A percentile compares a stretch with the other conserved stretches of the same genome.
Evolutionary conservation across 495 filamentous ascomycete genomes (phyloP).

Genomic region (Aspergillus campestris): DNA sequence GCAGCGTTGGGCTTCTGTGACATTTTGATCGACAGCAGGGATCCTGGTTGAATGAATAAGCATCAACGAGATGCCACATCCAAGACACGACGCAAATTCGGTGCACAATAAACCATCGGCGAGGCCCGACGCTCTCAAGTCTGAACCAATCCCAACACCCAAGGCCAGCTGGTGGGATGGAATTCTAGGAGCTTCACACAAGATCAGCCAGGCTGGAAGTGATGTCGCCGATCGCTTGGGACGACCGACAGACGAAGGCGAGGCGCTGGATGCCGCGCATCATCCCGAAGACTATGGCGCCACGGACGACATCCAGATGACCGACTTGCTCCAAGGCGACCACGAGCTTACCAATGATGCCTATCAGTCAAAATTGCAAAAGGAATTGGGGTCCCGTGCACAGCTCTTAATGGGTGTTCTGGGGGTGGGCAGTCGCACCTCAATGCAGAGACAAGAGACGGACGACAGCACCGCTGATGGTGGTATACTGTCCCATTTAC

Average conservation of each 20-base stretch:
- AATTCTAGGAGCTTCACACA: too few relatives aligned
- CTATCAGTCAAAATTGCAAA: slow-evolving; percentile 4
- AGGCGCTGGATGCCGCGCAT: slow-evolving; percentile 16
- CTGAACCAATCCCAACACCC: too few relatives aligned
- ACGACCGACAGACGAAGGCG: slow-evolving; percentile 8
- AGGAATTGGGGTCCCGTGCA: slow-evolving; percentile 16
- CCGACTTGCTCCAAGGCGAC: slow-evolving; percentile 8
- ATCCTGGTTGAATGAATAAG: too few relatives aligned
- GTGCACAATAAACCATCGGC: too few relatives aligned
- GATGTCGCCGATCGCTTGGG: neutral
- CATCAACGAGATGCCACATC: too few relatives aligned
- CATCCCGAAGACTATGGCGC: slow-evolving; percentile 22
- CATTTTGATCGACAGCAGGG: too few relatives aligned
- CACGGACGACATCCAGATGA: slow-evolving; percentile 18
- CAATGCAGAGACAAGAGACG: neutral
- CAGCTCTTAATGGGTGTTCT: slow-evolving; percentile 16
- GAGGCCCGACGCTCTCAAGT: too few relatives aligned
- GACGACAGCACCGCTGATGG: slow-evolving; percentile 9
- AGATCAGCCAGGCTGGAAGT: too few relatives aligned
- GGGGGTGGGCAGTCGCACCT: slow-evolving; percentile 7
- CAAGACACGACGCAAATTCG: too few relatives aligned
- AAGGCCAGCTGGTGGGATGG: too few relatives aligned
- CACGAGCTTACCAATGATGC: slow-evolving; percentile 8
- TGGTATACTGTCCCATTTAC: neutral
- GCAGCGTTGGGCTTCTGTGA: too few relatives aligned